Conservation (phyloP, 2,329 filamentous ascomycete species). For the Pseudovirgaria hyperparasitica region DNA sequence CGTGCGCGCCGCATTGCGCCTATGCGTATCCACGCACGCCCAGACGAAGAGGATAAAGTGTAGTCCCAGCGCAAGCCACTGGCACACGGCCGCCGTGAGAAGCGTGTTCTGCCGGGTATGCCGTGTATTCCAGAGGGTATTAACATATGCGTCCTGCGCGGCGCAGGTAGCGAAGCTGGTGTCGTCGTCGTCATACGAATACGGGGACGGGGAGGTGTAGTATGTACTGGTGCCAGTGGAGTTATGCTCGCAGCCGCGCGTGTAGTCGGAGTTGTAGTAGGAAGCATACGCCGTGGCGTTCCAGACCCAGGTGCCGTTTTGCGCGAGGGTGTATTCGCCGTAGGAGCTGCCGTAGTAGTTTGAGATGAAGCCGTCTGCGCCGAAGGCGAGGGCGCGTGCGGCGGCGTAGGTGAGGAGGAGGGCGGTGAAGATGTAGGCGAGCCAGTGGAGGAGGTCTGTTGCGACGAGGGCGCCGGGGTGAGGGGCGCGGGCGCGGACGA, state of each 20-base stretch:
- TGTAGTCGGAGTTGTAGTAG: slow-evolving; percentile 9
- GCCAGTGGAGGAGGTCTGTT: slow-evolving; percentile 23
- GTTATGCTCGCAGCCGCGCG: slow-evolving; percentile 2
- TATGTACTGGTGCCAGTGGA: slow-evolving; percentile 1
- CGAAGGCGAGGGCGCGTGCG: slow-evolving; percentile 9
- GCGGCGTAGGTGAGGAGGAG: slow-evolving; percentile 13
- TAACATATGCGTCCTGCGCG: slow-evolving; percentile 18
- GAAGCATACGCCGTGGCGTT: slow-evolving; percentile 5
- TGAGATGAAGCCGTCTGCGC: slow-evolving; percentile 10
- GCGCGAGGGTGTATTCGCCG: slow-evolving; percentile 12
- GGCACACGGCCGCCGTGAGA: slow-evolving; percentile 15
- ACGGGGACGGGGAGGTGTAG: background rate
- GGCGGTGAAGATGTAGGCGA: slow-evolving; percentile 16
- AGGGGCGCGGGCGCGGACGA: slow-evolving; percentile 14
- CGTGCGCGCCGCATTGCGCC: slow-evolving; percentile 11
- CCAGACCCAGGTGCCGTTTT: slow-evolving; percentile 21
- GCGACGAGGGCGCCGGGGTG: slow-evolving; percentile 22
- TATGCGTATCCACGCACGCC: slow-evolving; percentile 24
- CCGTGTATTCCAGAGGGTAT: slow-evolving; percentile 15
- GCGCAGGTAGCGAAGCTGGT: slow-evolving; percentile 13
- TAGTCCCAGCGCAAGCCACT: slow-evolving; percentile 16
- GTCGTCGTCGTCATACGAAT: background rate
- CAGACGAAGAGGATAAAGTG: slow-evolving; percentile 25
- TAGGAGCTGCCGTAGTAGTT: slow-evolving; percentile 2
- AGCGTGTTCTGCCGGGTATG: slow-evolving; percentile 10